Evolutionary conservation across 192 early-diverging fungal genomes (phyloP).

Genomic region (Umbelopsis vinacea): DNA sequence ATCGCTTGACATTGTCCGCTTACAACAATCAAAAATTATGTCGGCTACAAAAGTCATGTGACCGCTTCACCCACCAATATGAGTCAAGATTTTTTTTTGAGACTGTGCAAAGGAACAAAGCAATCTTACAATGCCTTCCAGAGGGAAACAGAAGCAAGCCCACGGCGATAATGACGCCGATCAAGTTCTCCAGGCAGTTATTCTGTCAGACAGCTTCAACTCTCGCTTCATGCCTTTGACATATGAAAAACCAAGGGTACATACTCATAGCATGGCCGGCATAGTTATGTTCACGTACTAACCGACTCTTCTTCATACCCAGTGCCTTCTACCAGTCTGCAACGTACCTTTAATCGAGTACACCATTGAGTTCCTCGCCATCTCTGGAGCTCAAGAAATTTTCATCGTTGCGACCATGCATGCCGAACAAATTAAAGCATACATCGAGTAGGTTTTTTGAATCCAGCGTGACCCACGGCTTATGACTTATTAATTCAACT

Average conservation of each 20-base stretch:
- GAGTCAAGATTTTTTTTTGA: background rate
- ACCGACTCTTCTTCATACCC: constrained; percentile 2
- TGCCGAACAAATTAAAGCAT: constrained; percentile 78
- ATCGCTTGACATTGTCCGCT: background rate
- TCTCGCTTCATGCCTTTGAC: constrained; percentile 89
- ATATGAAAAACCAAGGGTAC: constrained; percentile 78
- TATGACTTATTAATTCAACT: background rate
- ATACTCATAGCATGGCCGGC: background rate
- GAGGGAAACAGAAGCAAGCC: background rate
- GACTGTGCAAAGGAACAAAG: constrained; percentile 16
- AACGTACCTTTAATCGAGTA: constrained; percentile 98
- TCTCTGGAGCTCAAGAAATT: constrained; percentile 84
- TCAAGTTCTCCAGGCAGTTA: constrained; percentile 82
- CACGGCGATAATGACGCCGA: constrained; percentile 56
- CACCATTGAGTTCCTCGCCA: constrained; percentile 90
- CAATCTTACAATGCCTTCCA: background rate
- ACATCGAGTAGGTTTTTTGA: constrained; percentile 69
- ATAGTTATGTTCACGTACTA: background rate
- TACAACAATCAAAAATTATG: no score
- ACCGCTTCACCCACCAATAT: no score
- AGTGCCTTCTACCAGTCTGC: constrained; percentile 91
- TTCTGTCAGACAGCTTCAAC: constrained; percentile 91
- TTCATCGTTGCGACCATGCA: constrained; percentile 87
- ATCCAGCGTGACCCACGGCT: background rate
- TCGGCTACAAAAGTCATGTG: no score